Base-by-base conservation (phyloP, 1,284 basidiomycete genomes). In the Leccinum holopus region DNA sequence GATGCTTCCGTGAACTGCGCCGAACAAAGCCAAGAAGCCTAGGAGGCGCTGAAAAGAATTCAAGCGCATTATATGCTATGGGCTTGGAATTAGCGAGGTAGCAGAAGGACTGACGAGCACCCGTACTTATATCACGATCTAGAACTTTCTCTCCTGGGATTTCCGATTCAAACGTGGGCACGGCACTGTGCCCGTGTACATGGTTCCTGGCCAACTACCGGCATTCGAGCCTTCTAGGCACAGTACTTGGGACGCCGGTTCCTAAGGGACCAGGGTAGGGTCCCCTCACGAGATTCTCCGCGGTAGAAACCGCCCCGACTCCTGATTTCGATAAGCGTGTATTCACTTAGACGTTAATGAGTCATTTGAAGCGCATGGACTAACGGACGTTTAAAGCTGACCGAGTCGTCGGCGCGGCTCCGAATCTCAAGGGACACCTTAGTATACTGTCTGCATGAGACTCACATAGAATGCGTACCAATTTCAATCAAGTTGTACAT, bases 11-110 rank as follows among this genome's bases (percentile, higher is more conserved):
- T 61, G 55, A 28, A 28, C 52, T 32, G 28, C 25, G 33, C 58
- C 55, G 9, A 65, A 5, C 2, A 70, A 14, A 11, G 52, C 37
- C 2, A 70, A 44, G 33, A 64, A 37, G 28, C 55, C 18, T 1
- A 66, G 35, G 18, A 64, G 18, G 35, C 11, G 30, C 35, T 37
- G 66, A 18, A 63, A 53, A n/a, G 28, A n/a, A 54, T 18, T 9
- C 30, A 33, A 32, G n/a, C 14, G 30, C 51, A 39, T 37, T 49
- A 8, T 28, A 6, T 28, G 10, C 14, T 18, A 57, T 16, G 55
- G 30, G 3, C 18, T 30, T 53, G 12, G 18, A 18, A 3, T 58
- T 0, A 18, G 18, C 41, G 5, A 47, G 44, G 6, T 3, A 18
- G 44, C 5, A 47, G 44, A 47, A 47, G 44, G 44, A 2, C 18